These are phyloP conservation scores for Cryptococcus sp. DNA, from an alignment of 1,284 basidiomycete species.

Conservation along the genomic window DNA sequence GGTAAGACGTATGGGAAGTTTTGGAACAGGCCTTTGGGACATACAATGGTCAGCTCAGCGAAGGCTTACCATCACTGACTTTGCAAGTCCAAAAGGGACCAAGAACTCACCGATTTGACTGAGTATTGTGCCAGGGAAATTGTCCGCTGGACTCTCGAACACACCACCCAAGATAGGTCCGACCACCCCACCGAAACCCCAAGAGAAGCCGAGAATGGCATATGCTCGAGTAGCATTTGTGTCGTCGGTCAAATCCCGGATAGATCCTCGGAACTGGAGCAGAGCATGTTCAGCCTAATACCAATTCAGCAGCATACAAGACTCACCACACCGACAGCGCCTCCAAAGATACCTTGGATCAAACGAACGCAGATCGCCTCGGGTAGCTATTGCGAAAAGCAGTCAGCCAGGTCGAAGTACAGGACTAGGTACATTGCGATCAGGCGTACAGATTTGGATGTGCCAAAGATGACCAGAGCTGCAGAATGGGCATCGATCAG, in stretches of 20 bases:
- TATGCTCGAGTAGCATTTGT: constrained; percentile 93
- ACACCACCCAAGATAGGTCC: constrained; percentile 75
- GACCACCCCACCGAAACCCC: constrained; percentile 82
- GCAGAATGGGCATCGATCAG: constrained; percentile 3
- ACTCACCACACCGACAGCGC: constrained; percentile 85
- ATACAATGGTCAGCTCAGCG: background rate
- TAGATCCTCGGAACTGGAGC: constrained; percentile 66
- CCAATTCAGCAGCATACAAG: background rate
- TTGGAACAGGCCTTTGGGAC: constrained; percentile 62
- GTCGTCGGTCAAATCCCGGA: constrained; percentile 73
- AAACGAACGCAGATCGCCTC: constrained; percentile 88
- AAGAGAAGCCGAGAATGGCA: constrained; percentile 90
- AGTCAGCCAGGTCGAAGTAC: too few species aligned
- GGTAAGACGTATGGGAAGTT: constrained; percentile 90
- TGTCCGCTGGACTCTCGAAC: constrained; percentile 80
- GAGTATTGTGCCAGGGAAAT: constrained; percentile 74
- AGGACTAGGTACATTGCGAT: background rate
- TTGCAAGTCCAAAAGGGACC: background rate
- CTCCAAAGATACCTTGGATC: constrained; percentile 92
- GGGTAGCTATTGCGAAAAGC: constrained; percentile 55
- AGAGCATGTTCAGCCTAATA: constrained; percentile 11
- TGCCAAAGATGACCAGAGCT: constrained; percentile 75
- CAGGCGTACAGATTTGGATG: constrained; percentile 63
- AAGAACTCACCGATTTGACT: constrained; percentile 54
- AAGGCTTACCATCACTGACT: too few species aligned